Evolutionary conservation across 176 grass and related monocot species (phyloP), one percentile per base, ranked within the genome.

Genomic region (Phoenix dactylifera): DNA sequence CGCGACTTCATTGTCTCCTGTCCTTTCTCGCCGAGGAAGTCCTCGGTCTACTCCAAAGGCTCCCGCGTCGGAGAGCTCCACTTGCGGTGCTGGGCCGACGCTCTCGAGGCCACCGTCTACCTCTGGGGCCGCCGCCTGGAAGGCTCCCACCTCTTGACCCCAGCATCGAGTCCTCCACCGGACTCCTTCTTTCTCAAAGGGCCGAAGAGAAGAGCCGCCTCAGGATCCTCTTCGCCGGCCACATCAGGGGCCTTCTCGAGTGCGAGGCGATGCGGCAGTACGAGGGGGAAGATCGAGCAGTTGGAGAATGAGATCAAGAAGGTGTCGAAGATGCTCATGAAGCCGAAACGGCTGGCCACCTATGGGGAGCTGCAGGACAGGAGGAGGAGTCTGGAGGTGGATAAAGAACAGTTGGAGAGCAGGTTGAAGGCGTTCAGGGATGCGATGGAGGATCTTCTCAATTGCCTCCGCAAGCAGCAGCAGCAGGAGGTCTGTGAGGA

Each of bases 81-180:
- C 44, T 97, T 87, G 72, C 22, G 12, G 22, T 64, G 51, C 28
- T 16, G 74, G 18, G 22, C 52, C 0, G 69, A 68, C 53, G 84
- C 92, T n/a, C 58, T 86, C 19, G 84, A 80, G 16, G 83, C 83
- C 2, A 63, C 66, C 4, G 44, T 75, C 54, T 86, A 79, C 67
- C 79, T 91, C 28, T 91, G 87, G 87, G 69, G 71, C 7, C 73
- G 30, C 55, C 86, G 81, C 61, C 81, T 97, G n/a, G 84, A 76
- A 7, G 92, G 87, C 15, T 60, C 74, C 7, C 92, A 97, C 78
- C 20, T 19, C 49, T 75, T 91, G 54, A 77, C 73, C 0, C 70
- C 24, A 29, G 60, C 30, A 76, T 82, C 30, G 19, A 50, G 25
- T 59, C 7, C 18, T 26, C 24, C 3, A 58, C 51, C 19, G 64